Evolutionary conservation across 768 basidiomycete genomes (phyloP), one percentile per base, ranked within the genome.

Genomic region (Pleurotus sapidus): DNA sequence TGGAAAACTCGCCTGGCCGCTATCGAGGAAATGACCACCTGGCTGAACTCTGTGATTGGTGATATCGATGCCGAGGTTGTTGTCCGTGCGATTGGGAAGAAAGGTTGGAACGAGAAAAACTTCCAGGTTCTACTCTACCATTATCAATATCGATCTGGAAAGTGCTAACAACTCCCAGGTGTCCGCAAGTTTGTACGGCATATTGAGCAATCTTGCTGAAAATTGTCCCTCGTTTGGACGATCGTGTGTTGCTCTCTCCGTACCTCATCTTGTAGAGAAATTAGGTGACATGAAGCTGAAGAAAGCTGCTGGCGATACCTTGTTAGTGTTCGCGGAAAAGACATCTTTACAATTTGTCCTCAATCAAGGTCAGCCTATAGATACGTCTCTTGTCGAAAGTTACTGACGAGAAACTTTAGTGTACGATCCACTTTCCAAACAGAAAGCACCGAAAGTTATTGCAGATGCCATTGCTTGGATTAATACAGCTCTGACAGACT

Each of bases 21-120:
- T 5, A 76, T 95, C 20, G 95, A 97, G 56, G 91, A 90, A 67
- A 81, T 98, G 85, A 77, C 81, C 1, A 71, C 76, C 4, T 98
- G 97, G 96, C 73, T 94, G 4, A 87, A 93, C 58, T 81, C 77
- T 0, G 78, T 81, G 25, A 80, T 85, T 11, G 78, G 82, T 34
- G 76, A 78, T 0, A 72, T 91, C 1, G 96, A 99, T 62, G 86
- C 89, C 11, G 97, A 99, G 70, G 84, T 99, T 4, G 65, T 99
- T 38, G 84, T 98, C 17, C 81, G 96, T 23, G 87, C 90, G 62
- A 72, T 98, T 58, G 87, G 84, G 3, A 98, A 96, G 78, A 93
- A 91, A 61, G 94, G 95, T 2, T 98, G 94, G 95, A 83, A 80
- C n/a, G 97, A 99, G 75, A 98, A 97, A 78, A 99, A 98, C 66